Percentiles rank a stretch among this genome's conserved stretches.
Evolutionary conservation across 345 rosid genomes (phyloP).

Genomic region (Salix arbutifolia): DNA sequence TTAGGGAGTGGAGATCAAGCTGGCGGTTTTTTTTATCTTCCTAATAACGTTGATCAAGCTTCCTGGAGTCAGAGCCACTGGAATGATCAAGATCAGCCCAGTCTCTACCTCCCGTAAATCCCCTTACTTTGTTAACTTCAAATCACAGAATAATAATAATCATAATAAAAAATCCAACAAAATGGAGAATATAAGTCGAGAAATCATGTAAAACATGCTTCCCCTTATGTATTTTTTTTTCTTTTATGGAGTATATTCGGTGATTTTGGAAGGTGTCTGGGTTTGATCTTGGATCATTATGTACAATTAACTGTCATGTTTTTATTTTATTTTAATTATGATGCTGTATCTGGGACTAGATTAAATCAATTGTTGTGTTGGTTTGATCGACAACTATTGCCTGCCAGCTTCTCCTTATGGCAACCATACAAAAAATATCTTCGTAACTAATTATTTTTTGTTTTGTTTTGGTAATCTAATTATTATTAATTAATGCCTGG

Average conservation of each 20-base stretch:
- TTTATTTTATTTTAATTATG: too few species aligned
- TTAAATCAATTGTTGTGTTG: slow-evolving; percentile 14
- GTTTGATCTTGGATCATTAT: slow-evolving; percentile 24
- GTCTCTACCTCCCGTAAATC: slow-evolving; percentile 69
- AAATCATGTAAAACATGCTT: slow-evolving; percentile 15
- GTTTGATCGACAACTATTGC: not conserved
- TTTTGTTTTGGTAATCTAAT: too few species aligned
- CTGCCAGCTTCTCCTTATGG: not conserved
- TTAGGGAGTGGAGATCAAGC: slow-evolving; percentile 56
- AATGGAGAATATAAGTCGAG: slow-evolving; percentile 15
- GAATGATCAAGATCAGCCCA: slow-evolving; percentile 57
- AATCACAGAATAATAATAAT: not conserved
- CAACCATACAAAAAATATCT: too few species aligned
- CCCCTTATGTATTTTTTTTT: slow-evolving; percentile 34
- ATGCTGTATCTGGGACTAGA: slow-evolving; percentile 18
- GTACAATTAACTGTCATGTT: slow-evolving; percentile 19
- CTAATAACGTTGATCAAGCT: slow-evolving; percentile 61
- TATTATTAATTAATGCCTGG: not conserved
- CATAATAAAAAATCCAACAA: not conserved
- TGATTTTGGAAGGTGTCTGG: slow-evolving; percentile 13
- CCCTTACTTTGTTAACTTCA: slow-evolving; percentile 10
- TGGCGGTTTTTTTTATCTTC: slow-evolving; percentile 65
- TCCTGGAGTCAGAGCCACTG: slow-evolving; percentile 89
- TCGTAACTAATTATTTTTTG: too few species aligned
- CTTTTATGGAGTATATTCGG: slow-evolving; percentile 7